These are phyloP conservation scores for Ganoderma leucocontextum DNA, from an alignment of 1,284 basidiomycete species.

Conservation along the genomic window DNA sequence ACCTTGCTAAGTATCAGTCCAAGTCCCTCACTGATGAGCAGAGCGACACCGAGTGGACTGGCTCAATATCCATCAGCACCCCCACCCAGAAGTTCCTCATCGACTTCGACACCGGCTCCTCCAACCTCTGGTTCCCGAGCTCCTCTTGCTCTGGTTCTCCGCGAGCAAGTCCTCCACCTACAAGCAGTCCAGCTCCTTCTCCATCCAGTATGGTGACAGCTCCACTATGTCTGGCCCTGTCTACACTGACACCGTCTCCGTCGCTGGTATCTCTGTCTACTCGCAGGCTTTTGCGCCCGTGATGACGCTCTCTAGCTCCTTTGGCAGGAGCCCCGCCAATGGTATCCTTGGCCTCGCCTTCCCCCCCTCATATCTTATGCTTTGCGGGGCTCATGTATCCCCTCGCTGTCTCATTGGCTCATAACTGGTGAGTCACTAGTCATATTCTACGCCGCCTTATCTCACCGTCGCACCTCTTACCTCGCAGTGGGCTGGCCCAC, in stretches of 20 bases:
- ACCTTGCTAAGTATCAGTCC: slow-evolving; percentile 31
- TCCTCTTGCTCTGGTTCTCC: slow-evolving; percentile 46
- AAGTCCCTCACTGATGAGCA: slow-evolving; percentile 35
- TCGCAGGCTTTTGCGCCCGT: slow-evolving; percentile 40
- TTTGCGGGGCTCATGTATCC: no score
- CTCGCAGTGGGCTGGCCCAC: no score
- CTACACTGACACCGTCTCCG: slow-evolving; percentile 48
- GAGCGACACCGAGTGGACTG: slow-evolving; percentile 39
- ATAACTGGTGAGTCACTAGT: no score
- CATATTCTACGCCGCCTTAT: no score
- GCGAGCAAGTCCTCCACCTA: slow-evolving; percentile 39
- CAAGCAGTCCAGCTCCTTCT: slow-evolving; percentile 42
- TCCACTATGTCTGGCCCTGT: slow-evolving; percentile 49
- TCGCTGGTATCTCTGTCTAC: slow-evolving; percentile 35
- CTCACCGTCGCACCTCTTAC: no score
- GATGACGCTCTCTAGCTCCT: slow-evolving; percentile 37
- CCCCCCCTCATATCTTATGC: no score
- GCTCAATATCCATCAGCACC: slow-evolving; percentile 42
- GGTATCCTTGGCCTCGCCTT: slow-evolving; percentile 43
- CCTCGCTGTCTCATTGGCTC: no score
- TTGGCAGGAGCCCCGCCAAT: slow-evolving; percentile 38
- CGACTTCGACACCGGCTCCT: slow-evolving; percentile 39
- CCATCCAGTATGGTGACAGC: slow-evolving; percentile 54
- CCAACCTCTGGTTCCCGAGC: slow-evolving; percentile 49
- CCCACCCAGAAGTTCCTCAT: slow-evolving; percentile 37